A percentile compares a stretch with the other conserved stretches of the same genome.
These are phyloP conservation scores for Hypoxylon rubiginosum DNA, from an alignment of 2,329 filamentous ascomycete genomes.

Conservation along the genomic window DNA sequence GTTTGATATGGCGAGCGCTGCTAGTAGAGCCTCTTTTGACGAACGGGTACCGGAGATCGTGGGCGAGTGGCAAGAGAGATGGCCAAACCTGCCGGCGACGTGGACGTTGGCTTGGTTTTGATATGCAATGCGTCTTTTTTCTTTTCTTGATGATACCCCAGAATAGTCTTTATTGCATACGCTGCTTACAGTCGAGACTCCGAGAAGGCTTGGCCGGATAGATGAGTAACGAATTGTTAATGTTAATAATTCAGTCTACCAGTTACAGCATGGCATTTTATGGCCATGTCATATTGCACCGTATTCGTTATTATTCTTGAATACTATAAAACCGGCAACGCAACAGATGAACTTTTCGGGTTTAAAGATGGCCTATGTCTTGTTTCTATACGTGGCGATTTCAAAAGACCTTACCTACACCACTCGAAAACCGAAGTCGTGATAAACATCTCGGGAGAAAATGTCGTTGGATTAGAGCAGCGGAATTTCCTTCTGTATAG, in stretches of 20 bases:
- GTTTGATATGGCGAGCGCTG: conserved; percentile 78
- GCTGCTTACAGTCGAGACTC: background rate
- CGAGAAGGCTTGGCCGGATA: background rate
- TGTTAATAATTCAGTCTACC: background rate
- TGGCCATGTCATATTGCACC: background rate
- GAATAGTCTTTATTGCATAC: conserved; percentile 35
- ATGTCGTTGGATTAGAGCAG: too few relatives aligned
- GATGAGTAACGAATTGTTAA: background rate
- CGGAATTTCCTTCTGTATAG: too few relatives aligned
- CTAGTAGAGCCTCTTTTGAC: conserved; percentile 84
- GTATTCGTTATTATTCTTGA: background rate
- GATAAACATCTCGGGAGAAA: too few relatives aligned
- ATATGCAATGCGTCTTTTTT: conserved; percentile 44
- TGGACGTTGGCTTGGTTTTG: conserved; percentile 98
- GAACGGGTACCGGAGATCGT: conserved; percentile 93
- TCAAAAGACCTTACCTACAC: too few relatives aligned
- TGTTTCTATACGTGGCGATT: too few relatives aligned
- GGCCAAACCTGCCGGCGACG: conserved; percentile 89
- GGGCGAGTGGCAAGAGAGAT: conserved; percentile 92
- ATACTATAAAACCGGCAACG: background rate
- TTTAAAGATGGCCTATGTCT: too few relatives aligned
- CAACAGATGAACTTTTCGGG: too few relatives aligned
- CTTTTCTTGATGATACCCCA: conserved; percentile 50
- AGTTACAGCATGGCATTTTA: background rate
- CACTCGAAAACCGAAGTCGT: too few relatives aligned